Percentiles rank a stretch among this genome's conserved stretches.
Conservation (phyloP, 2,329 filamentous ascomycete genomes). For the Plectosphaerella sp. region DNA sequence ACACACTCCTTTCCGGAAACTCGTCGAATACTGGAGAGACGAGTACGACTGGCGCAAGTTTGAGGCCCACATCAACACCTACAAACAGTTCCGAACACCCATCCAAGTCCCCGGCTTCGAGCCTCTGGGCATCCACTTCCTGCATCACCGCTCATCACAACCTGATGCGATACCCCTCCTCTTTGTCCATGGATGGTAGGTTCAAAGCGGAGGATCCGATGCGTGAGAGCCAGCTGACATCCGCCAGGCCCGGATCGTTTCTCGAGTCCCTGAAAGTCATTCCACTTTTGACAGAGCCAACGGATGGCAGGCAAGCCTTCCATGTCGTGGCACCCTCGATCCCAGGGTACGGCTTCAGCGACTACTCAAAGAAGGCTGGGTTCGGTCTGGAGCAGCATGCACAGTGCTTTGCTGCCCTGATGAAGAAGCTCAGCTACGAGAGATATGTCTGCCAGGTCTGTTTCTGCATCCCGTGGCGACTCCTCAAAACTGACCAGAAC, state of each 20-base stretch:
- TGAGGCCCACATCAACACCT: not conserved
- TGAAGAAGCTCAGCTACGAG: conserved; percentile 32
- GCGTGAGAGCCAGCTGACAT: not conserved
- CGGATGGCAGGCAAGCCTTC: conserved; percentile 29
- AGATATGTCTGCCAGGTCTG: conserved; percentile 15
- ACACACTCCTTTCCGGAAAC: not conserved
- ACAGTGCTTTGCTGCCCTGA: conserved; percentile 28
- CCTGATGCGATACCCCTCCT: conserved; percentile 32
- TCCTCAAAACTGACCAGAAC: not conserved
- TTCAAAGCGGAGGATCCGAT: not conserved
- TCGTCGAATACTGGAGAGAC: not conserved
- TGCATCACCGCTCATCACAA: conserved; percentile 17
- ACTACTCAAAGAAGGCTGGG: conserved; percentile 20
- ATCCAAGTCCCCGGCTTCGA: not conserved
- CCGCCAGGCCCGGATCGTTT: conserved; percentile 27
- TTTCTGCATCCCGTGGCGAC: conserved; percentile 3
- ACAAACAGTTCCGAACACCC: not conserved
- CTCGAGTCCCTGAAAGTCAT: conserved; percentile 30
- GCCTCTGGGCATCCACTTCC: conserved; percentile 18
- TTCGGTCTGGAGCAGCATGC: conserved; percentile 24
- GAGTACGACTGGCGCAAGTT: not conserved
- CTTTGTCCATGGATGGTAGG: conserved; percentile 34
- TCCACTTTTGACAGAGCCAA: conserved; percentile 21
- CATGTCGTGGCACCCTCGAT: conserved; percentile 41
- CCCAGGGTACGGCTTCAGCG: conserved; percentile 39